phyloP scores from a whole-genome alignment of 2,329 filamentous ascomycete genomes.

The Beauveria bassiana region DNA sequence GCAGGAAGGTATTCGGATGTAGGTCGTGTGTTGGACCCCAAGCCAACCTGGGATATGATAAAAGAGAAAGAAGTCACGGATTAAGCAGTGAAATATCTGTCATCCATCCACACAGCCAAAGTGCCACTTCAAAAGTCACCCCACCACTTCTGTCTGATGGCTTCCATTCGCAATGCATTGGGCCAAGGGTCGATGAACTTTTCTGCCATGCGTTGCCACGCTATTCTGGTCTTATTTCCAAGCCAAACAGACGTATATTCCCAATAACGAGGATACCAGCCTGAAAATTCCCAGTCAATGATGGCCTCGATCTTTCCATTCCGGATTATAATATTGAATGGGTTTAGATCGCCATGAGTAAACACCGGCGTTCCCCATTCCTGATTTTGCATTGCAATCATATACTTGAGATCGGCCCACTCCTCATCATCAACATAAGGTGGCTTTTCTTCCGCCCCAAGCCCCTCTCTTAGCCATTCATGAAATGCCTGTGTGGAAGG shows the following conservation, averaged over 20 bases:
- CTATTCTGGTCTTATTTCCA: neutral
- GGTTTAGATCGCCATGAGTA: conserved; percentile 21
- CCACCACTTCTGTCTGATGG: conserved; percentile 7
- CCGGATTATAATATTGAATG: conserved; percentile 22
- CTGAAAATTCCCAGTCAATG: conserved; percentile 26
- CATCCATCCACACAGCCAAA: too few relatives aligned
- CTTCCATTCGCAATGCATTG: conserved; percentile 2
- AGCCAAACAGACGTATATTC: conserved; percentile 18
- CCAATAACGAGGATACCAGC: conserved; percentile 28
- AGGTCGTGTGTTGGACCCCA: neutral
- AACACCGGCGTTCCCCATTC: conserved; percentile 21
- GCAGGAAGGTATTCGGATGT: neutral
- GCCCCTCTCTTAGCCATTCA: conserved; percentile 20
- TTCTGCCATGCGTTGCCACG: neutral
- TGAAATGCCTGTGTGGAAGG: conserved; percentile 25
- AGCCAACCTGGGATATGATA: neutral
- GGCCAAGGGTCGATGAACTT: neutral
- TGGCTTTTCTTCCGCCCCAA: conserved; percentile 20
- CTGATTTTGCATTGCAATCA: conserved; percentile 18
- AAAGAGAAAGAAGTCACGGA: too few relatives aligned
- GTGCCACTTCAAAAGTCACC: neutral
- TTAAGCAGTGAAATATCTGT: too few relatives aligned
- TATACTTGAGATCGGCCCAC: conserved; percentile 16
- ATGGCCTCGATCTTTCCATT: conserved; percentile 20
- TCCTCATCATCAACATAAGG: conserved; percentile 19